Conservation (phyloP, 306 rosid genomes). For the Casuarina cunninghamiana region DNA sequence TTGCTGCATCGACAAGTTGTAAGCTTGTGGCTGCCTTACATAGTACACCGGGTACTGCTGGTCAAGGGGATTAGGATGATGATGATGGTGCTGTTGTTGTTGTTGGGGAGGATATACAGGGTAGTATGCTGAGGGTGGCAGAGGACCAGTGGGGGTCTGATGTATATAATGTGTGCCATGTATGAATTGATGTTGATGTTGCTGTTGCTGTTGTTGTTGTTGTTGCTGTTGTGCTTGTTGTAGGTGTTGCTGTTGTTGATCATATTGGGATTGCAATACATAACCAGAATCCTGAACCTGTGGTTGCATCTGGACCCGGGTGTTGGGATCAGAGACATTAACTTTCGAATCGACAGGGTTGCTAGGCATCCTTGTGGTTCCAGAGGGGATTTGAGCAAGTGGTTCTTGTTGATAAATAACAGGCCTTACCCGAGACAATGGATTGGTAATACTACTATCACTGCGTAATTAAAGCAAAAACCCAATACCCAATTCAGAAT, state of each 20-base stretch:
- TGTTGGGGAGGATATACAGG: constrained; percentile 90
- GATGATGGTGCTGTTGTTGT: constrained; percentile 67
- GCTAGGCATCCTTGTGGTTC: constrained; percentile 52
- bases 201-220: constrained; percentile 28
- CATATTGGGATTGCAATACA: constrained; percentile 71
- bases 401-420: constrained; percentile 82
- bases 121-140: constrained; percentile 62
- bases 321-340: constrained; percentile 56
- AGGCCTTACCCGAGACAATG: constrained; percentile 63
- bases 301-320: constrained; percentile 71
- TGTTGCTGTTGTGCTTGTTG: constrained; percentile 49
- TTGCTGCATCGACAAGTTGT: constrained; percentile 69
- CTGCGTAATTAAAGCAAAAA: constrained; percentile 52
- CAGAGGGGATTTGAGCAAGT: constrained; percentile 58
- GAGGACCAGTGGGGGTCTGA: constrained; percentile 54
- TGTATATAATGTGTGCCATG: constrained; percentile 82
- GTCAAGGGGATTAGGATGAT: constrained; percentile 59
- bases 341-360: constrained; percentile 63
- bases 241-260: constrained; percentile 49
- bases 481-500: constrained; percentile 36
- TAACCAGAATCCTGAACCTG: constrained; percentile 73
- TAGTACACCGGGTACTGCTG: constrained; percentile 80
- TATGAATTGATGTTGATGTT: constrained; percentile 49
- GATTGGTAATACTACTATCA: constrained; percentile 70
- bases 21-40: constrained; percentile 73